Conservation (phyloP, 331 rosid species). For the Stylosanthes scabra region DNA sequence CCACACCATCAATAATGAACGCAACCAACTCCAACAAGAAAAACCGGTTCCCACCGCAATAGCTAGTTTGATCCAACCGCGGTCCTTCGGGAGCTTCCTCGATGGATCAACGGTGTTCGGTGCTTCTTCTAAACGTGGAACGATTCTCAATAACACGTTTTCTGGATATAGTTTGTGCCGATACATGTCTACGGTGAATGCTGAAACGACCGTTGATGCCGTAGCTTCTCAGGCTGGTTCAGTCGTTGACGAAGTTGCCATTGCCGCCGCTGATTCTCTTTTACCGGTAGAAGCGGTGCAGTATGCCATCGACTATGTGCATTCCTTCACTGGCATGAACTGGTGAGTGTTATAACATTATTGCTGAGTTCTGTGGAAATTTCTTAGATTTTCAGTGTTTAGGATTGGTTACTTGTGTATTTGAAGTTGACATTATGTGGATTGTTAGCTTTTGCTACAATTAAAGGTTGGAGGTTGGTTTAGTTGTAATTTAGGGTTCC, state of each 20-base stretch:
- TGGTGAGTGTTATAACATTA: constrained; percentile 60
- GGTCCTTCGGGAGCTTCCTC: constrained; percentile 55
- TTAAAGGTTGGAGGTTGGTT: too few species aligned
- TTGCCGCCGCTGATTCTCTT: constrained; percentile 94
- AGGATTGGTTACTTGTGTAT: constrained; percentile 6
- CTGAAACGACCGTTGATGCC: constrained; percentile 56
- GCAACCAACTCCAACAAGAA: too few species aligned
- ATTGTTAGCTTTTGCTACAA: neutral
- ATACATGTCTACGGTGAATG: constrained; percentile 68
- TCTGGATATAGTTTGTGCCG: constrained; percentile 61
- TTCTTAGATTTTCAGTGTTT: constrained; percentile 6
- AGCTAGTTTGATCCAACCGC: constrained; percentile 48
- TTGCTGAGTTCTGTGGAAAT: neutral
- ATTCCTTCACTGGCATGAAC: constrained; percentile 69
- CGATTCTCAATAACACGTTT: constrained; percentile 43
- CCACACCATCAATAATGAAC: constrained; percentile 45
- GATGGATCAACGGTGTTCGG: constrained; percentile 43
- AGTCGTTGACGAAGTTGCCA: constrained; percentile 68
- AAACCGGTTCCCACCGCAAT: constrained; percentile 41
- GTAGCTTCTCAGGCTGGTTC: constrained; percentile 66
- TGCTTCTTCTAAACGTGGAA: constrained; percentile 37
- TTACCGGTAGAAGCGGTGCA: constrained; percentile 76
- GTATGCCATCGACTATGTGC: constrained; percentile 77
- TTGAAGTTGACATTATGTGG: neutral
- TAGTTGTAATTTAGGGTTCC: constrained; percentile 10